Evolutionary conservation across 2,329 filamentous ascomycete genomes (phyloP).

Genomic region (Akanthomyces muscarius): DNA sequence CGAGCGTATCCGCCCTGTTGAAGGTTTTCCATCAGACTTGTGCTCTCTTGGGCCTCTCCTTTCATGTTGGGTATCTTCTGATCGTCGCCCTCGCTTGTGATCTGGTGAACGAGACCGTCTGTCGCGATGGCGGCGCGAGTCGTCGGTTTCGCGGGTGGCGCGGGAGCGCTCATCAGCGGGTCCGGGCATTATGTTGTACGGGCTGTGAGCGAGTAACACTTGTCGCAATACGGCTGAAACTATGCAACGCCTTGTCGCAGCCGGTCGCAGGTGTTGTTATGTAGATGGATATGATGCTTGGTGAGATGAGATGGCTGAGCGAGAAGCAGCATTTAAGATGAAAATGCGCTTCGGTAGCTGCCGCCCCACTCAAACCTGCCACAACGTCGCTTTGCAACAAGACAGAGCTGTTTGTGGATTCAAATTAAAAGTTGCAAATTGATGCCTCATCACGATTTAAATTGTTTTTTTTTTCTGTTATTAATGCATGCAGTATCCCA

Average conservation of each 20-base stretch:
- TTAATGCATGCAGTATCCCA: too few relatives aligned
- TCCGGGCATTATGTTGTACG: not conserved
- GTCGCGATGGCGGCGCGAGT: constrained; percentile 11
- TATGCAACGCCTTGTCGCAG: not conserved
- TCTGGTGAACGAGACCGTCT: constrained; percentile 19
- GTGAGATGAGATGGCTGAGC: not conserved
- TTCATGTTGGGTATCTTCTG: not conserved
- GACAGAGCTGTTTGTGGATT: too few relatives aligned
- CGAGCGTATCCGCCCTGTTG: constrained; percentile 16
- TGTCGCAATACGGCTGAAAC: not conserved
- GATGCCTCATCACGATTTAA: too few relatives aligned
- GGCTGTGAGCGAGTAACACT: not conserved
- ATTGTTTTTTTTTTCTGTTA: too few relatives aligned
- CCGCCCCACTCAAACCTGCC: not conserved
- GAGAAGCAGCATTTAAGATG: not conserved
- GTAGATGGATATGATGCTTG: not conserved
- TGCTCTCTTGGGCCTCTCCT: constrained; percentile 12
- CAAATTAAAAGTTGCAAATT: too few relatives aligned
- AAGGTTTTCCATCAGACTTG: not conserved
- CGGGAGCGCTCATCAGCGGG: not conserved
- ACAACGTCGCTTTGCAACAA: not conserved
- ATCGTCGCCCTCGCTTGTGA: constrained; percentile 17
- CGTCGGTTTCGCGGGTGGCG: not conserved
- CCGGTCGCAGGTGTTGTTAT: not conserved
- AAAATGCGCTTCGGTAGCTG: too few relatives aligned